Evolutionary conservation across 1,139 yeast species (phyloP).

Genomic region (Pneumocystis oryctolagi): DNA sequence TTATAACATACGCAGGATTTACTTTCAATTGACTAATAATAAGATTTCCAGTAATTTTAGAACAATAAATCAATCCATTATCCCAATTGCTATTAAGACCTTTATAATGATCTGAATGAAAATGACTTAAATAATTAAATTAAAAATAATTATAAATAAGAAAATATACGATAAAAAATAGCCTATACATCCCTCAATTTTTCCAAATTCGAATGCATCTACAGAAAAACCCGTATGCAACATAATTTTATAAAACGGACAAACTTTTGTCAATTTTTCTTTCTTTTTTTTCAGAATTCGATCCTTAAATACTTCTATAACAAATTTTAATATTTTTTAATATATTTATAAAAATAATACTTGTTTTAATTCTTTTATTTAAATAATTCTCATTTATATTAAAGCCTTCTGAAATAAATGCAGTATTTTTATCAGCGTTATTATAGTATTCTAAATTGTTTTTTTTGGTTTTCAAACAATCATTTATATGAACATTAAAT

Average conservation of each 20-base stretch:
- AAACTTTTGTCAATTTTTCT: background rate
- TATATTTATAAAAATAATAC: background rate
- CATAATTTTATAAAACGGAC: conserved; percentile 26
- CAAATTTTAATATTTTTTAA: background rate
- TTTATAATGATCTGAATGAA: conserved; percentile 87
- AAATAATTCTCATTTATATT: background rate
- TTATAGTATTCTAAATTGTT: background rate
- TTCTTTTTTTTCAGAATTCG: background rate
- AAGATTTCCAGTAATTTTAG: conserved; percentile 50
- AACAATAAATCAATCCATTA: conserved; percentile 52
- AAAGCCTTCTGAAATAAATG: background rate
- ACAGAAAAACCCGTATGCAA: conserved; percentile 19
- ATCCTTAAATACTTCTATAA: background rate
- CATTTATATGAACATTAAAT: background rate
- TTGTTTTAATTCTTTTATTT: background rate
- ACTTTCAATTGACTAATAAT: conserved; percentile 42
- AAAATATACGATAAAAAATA: conserved; percentile 21
- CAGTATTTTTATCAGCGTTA: background rate
- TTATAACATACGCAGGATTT: conserved; percentile 36
- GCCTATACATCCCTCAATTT: conserved; percentile 22
- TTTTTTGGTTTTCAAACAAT: background rate
- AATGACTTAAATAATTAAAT: conserved; percentile 55
- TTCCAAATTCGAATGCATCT: conserved; percentile 30
- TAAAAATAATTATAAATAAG: conserved; percentile 37
- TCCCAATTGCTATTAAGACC: conserved; percentile 71